Conservation (phyloP, 352 stramenopile genomes). For the Pythium periplocum region DNA sequence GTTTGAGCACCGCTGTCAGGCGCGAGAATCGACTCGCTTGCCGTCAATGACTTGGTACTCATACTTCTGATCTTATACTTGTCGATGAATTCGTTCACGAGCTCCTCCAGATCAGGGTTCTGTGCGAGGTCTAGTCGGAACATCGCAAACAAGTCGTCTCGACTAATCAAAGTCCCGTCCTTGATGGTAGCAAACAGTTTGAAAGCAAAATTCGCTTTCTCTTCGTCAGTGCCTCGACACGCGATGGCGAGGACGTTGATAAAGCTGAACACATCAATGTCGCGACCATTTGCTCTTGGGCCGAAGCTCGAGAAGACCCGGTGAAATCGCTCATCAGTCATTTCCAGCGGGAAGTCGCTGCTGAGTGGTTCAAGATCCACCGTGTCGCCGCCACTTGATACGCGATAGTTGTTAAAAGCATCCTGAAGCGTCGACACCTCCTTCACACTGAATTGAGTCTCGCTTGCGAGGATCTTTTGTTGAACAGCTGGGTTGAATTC, state of each 20-base stretch:
- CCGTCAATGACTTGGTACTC: constrained; percentile 23
- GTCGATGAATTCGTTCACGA: constrained; percentile 63
- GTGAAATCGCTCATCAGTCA: constrained; percentile 74
- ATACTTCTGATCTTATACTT: constrained; percentile 32
- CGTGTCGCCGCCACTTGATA: constrained; percentile 51
- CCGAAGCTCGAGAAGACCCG: constrained; percentile 80
- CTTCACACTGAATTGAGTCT: constrained; percentile 75
- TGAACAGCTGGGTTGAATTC: constrained; percentile 86
- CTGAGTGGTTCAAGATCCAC: constrained; percentile 77
- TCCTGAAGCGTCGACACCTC: constrained; percentile 79
- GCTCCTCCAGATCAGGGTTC: constrained; percentile 59
- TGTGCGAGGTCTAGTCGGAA: constrained; percentile 76
- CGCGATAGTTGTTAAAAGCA: constrained; percentile 81
- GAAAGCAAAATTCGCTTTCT: constrained; percentile 79
- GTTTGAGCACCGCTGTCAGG: constrained; percentile 45
- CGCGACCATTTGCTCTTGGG: constrained; percentile 61
- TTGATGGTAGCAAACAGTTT: constrained; percentile 63
- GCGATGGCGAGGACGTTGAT: constrained; percentile 75
- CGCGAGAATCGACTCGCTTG: constrained; percentile 5
- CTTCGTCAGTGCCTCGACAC: constrained; percentile 59
- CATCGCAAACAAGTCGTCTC: constrained; percentile 82
- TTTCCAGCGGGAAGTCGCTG: constrained; percentile 79
- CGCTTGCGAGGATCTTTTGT: constrained; percentile 82
- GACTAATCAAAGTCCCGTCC: constrained; percentile 50
- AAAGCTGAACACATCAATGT: constrained; percentile 87